Evolutionary conservation across 176 grass and related monocot species (phyloP).

Genomic region (Microstegium vimineum): DNA sequence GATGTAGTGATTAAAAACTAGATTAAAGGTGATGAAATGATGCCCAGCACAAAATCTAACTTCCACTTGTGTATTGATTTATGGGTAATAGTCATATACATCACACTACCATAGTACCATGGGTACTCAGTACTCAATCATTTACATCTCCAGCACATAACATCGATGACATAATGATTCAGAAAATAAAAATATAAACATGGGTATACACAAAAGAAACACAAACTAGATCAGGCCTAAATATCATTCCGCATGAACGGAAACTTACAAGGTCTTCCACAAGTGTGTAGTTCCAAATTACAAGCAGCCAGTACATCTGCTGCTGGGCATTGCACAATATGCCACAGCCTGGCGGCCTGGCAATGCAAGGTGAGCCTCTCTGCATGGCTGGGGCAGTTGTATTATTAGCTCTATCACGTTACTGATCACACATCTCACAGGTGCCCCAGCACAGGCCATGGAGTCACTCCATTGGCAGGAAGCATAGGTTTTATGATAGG

Average conservation of each 20-base stretch:
- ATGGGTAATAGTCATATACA: slow-evolving; percentile 8
- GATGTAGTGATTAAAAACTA: background rate
- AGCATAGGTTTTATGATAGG: slow-evolving; percentile 57
- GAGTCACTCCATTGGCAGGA: slow-evolving; percentile 51
- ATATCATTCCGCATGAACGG: background rate
- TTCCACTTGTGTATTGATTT: slow-evolving; percentile 1
- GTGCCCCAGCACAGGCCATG: slow-evolving; percentile 75
- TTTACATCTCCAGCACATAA: slow-evolving; percentile 16
- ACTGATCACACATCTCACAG: slow-evolving; percentile 31
- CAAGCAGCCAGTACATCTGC: slow-evolving; percentile 10
- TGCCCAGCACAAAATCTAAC: background rate
- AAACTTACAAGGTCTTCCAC: slow-evolving; percentile 1
- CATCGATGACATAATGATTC: background rate
- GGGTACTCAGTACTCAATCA: background rate
- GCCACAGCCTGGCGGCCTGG: too few species aligned
- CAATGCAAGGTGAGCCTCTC: background rate
- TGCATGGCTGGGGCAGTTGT: background rate
- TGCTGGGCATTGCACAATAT: background rate
- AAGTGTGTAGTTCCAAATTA: slow-evolving; percentile 21
- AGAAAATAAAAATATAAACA: slow-evolving; percentile 8
- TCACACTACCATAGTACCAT: background rate
- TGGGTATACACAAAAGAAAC: background rate
- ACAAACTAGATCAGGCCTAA: slow-evolving; percentile 7
- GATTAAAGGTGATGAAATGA: background rate
- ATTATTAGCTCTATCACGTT: slow-evolving; percentile 18